Evolutionary conservation across 352 stramenopile genomes (phyloP).

Genomic region (Saprolegnia diclina): DNA sequence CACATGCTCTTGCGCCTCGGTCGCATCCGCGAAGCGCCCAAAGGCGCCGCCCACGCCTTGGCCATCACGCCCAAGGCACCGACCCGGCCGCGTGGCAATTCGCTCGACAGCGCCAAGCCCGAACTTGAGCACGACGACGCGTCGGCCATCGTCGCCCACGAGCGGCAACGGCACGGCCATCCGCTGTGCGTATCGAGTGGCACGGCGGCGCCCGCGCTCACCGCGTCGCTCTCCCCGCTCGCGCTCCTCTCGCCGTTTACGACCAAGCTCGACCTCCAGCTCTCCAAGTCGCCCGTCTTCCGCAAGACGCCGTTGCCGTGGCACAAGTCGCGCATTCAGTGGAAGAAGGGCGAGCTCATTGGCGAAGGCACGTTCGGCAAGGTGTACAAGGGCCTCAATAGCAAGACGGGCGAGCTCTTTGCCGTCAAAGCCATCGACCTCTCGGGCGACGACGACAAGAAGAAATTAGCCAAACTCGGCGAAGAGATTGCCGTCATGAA

Average conservation of each 20-base stretch:
- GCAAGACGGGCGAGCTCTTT: slow-evolving; percentile 86
- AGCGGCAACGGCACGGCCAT: not conserved
- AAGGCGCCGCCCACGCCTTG: not conserved
- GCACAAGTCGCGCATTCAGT: slow-evolving; percentile 55
- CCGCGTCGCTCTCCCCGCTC: slow-evolving; percentile 9
- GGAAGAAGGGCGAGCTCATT: slow-evolving; percentile 92
- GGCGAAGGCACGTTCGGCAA: slow-evolving; percentile 93
- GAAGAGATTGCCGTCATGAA: slow-evolving; percentile 94
- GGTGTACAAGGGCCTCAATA: slow-evolving; percentile 94
- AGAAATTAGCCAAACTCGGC: slow-evolving; percentile 69
- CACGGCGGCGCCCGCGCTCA: slow-evolving; percentile 17
- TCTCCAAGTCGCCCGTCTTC: slow-evolving; percentile 26
- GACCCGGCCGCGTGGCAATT: not conserved
- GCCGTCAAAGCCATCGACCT: slow-evolving; percentile 88
- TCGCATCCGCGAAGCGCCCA: not conserved
- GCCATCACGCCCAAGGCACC: slow-evolving; percentile 1
- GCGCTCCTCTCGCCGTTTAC: slow-evolving; percentile 30
- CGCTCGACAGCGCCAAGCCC: slow-evolving; percentile 6
- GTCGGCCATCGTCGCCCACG: too few species aligned
- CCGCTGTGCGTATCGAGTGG: not conserved
- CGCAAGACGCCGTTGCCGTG: slow-evolving; percentile 9
- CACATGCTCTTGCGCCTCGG: not conserved
- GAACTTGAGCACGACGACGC: not conserved
- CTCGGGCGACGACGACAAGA: slow-evolving; percentile 43
- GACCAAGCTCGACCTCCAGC: slow-evolving; percentile 1